Evolutionary conservation across 352 stramenopile species (phyloP), one percentile per base, ranked within the genome.

Genomic region (Pythium angustatum): DNA sequence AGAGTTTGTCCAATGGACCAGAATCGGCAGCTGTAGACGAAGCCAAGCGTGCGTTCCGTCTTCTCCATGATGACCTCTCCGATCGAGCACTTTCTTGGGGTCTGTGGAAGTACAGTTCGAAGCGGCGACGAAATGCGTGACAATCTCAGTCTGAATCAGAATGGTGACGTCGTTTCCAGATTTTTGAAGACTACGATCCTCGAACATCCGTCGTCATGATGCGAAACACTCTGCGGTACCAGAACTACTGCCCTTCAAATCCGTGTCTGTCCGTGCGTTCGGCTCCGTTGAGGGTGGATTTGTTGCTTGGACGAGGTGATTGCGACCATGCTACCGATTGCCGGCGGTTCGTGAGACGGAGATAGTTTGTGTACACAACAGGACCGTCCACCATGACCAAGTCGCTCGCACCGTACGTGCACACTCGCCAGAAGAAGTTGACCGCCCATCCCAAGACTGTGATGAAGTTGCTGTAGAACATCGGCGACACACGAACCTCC

Each of bases 1-100:
- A 61, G 53, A 47, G 63, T 52, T 5, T 71, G 7, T 9, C 24
- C 48, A 33, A 26, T 56, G n/a, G n/a, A n/a, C n/a, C n/a, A n/a
- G n/a, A n/a, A n/a, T n/a, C n/a, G n/a, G n/a, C n/a, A n/a, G 73
- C 73, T 4, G 47, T 79, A 8, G 67, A 87, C 47, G 74, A 85
- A 52, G 76, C 76, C 14, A 85, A 72, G 43, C 76, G 77, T 1
- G 81, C 77, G 45, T 88, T 87, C 24, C 65, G 65, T 28, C 47
- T 86, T 58, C 47, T 66, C 21, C 51, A 70, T 6, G 36, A 62
- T 27, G 59, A 72, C 19, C 58, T 71, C 1, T 45, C 31, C 12
- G 45, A 40, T 5, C 40, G 61, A 43, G 49, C 57, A 19, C 55
- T 26, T 3, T 28, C 79, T 9, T 86, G 77, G 77, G 78, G 73